These are phyloP conservation scores for Telopea speciosissima DNA, from an alignment of 177 flowering plant genomes.

Conservation along the genomic window DNA sequence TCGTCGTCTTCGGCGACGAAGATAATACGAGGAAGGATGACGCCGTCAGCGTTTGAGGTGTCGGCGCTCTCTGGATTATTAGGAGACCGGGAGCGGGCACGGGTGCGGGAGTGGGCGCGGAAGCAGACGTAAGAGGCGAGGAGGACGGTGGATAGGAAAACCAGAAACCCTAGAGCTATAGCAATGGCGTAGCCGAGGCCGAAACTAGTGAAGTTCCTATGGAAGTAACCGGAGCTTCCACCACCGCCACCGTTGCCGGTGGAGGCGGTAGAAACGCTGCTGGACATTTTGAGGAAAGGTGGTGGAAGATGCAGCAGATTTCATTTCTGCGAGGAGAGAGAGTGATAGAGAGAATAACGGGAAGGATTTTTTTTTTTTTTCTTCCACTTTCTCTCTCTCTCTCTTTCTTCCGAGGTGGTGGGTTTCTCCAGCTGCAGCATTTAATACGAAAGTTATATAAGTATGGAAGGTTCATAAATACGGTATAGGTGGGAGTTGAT, in stretches of 20 bases:
- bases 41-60: slow-evolving; percentile 25
- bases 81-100: slow-evolving; percentile 16
- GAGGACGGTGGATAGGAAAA: slow-evolving; percentile 74
- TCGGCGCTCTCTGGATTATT: slow-evolving; percentile 7
- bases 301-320: slow-evolving; percentile 7
- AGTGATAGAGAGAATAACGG: neutral
- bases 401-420: slow-evolving; percentile 9
- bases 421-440: slow-evolving; percentile 26
- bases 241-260: slow-evolving; percentile 10
- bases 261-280: slow-evolving; percentile 14
- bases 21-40: slow-evolving; percentile 64
- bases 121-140: slow-evolving; percentile 85
- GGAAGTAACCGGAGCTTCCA: slow-evolving; percentile 12
- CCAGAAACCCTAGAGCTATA: slow-evolving; percentile 73
- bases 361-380: slow-evolving; percentile 10
- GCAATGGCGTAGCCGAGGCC: slow-evolving; percentile 88
- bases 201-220: slow-evolving; percentile 36
- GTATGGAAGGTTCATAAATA: slow-evolving; percentile 23
- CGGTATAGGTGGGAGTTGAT: neutral
- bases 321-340: slow-evolving; percentile 6
- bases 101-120: slow-evolving; percentile 35
- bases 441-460: slow-evolving; percentile 13
- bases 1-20: slow-evolving; percentile 77
- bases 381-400: too few species aligned
- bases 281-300: slow-evolving; percentile 14